Conservation (phyloP, 371 early-diverging fungal species). For the Encephalitozoon cuniculi region DNA sequence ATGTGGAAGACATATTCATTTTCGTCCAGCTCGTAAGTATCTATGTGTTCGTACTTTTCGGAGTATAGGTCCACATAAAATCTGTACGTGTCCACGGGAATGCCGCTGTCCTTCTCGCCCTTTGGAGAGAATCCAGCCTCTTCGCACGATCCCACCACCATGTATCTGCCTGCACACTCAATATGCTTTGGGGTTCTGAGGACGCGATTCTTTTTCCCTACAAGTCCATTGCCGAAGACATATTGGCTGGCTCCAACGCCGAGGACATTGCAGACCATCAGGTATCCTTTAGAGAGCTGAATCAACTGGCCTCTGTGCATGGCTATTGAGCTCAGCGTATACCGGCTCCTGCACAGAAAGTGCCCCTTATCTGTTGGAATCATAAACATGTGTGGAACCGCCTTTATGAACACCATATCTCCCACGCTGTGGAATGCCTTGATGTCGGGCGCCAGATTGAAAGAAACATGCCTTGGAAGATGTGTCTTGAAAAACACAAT, state of each 20-base stretch:
- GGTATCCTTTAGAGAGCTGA: background rate
- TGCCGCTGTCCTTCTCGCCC: background rate
- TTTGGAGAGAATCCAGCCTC: background rate
- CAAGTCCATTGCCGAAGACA: background rate
- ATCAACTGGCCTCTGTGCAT: background rate
- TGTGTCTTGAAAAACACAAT: background rate
- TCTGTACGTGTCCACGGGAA: constrained; percentile 7
- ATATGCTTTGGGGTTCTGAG: background rate
- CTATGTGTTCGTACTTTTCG: constrained; percentile 7
- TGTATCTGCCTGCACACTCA: constrained; percentile 16
- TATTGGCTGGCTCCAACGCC: background rate
- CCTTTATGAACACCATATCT: background rate
- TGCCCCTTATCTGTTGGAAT: background rate
- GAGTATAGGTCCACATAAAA: constrained; percentile 21
- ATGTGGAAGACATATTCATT: constrained; percentile 48
- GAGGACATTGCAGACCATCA: background rate
- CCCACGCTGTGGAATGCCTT: background rate
- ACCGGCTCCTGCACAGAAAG: background rate
- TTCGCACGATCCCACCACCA: background rate
- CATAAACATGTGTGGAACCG: background rate
- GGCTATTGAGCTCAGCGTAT: background rate
- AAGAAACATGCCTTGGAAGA: background rate
- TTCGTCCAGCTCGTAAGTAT: constrained; percentile 24
- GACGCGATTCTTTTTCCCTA: background rate
- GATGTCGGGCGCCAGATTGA: background rate